Base-by-base conservation (phyloP, 176 grass and related monocot species). In the Tuctoria greenei region DNA sequence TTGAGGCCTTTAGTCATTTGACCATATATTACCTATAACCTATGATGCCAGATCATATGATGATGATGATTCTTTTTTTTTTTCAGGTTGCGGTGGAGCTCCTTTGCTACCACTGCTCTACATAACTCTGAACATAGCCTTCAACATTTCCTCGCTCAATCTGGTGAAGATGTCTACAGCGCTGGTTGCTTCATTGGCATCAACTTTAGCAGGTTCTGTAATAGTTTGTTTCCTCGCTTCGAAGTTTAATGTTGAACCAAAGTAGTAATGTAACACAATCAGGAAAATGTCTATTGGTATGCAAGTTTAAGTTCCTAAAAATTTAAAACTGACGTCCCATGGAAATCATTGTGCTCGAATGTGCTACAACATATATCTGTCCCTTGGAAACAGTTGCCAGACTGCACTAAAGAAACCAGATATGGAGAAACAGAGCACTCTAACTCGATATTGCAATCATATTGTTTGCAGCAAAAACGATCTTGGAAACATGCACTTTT, bases 131-230 rank as follows among this genome's bases (percentile, higher is more conserved):
- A 99, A 99, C 78, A 92, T 99, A 77, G 87, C 87, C 49, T 99
- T 99, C 89, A 99, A 95, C 80, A 90, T 99, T 79, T 90, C 91
- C 69, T 23, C 88, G 61, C 82, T 95, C 76, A 87, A 88, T 90
- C 85, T 98, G 55, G 89, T 98, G 76, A 98, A 98, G 87, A 86
- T 95, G 79, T 92, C 95, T 74, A 90, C 91, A 27, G 95, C 95
- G 71, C 60, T 99, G 71, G 76, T 99, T 84, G 87, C 91, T 77
- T 99, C 91, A 5, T 61, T 95, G 69, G 86, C 91, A 74, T 41
- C 87, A 79, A 99, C 95, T 57, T 61, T 95, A 67, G 91, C 95
- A 94, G 95, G 95, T 92, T 84, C 39, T 41, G 25, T 78, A 67
- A 26, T 42, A 40, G 8, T 44, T 37, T 63, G 45, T 38, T 37